phyloP scores from a whole-genome alignment of 169 alveolate genomes.

The Eimeria tenella region DNA sequence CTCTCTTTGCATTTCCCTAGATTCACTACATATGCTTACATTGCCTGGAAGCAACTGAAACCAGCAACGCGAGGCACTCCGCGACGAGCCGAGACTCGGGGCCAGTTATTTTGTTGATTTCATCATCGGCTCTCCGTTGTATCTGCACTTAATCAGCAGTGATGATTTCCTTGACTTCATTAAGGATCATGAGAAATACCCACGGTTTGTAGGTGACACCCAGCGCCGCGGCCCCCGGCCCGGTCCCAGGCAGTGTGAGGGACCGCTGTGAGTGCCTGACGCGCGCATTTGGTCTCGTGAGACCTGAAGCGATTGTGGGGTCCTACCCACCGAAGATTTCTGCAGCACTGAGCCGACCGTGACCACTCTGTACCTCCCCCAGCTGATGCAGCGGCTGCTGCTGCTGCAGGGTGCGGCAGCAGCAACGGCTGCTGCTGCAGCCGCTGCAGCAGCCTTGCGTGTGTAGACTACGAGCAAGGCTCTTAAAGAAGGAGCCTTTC shows the following conservation, averaged over 20 bases:
- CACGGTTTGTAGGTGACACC: too few relatives aligned
- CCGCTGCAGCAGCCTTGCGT: slow-evolving; percentile 57
- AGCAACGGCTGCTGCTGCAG: slow-evolving; percentile 59
- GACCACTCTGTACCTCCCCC: neutral
- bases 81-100: neutral
- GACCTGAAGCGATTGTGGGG: too few relatives aligned
- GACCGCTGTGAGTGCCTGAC: too few relatives aligned
- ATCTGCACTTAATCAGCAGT: too few relatives aligned
- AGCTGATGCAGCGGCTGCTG: slow-evolving; percentile 40
- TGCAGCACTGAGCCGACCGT: neutral
- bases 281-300: too few relatives aligned
- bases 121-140: neutral
- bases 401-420: slow-evolving; percentile 40
- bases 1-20: slow-evolving; percentile 4
- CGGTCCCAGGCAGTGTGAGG: too few relatives aligned
- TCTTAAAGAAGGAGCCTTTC: neutral
- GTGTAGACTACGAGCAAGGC: neutral
- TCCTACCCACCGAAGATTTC: too few relatives aligned
- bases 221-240: too few relatives aligned
- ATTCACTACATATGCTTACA: neutral
- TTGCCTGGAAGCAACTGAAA: neutral
- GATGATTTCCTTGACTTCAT: too few relatives aligned
- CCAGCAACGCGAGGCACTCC: neutral
- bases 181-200: too few relatives aligned
- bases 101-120: neutral